phyloP scores from a whole-genome alignment of 2,329 filamentous ascomycete species.

The Penicillium vulpinum region DNA sequence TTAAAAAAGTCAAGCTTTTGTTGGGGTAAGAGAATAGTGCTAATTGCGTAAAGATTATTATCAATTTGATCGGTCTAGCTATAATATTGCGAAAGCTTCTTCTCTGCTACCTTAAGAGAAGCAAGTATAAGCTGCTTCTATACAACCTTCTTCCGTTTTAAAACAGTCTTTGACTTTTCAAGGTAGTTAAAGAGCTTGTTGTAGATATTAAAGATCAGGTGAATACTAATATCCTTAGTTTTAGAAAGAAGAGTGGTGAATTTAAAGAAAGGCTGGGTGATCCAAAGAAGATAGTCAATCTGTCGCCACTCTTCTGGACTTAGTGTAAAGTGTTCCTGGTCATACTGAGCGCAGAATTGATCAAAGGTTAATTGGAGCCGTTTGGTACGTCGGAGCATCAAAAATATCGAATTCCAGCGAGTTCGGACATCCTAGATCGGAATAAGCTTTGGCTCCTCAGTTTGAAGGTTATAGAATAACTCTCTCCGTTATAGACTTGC shows the following conservation, averaged over 20 bases:
- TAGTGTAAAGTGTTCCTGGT: background rate
- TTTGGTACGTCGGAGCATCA: background rate
- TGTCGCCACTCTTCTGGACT: background rate
- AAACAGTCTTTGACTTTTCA: slow-evolving; percentile 5
- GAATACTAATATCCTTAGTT: background rate
- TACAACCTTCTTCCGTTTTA: slow-evolving; percentile 9
- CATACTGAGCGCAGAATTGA: background rate
- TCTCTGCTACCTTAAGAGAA: slow-evolving; percentile 7
- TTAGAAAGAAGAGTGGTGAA: background rate
- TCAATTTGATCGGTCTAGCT: slow-evolving; percentile 1
- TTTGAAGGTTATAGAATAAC: background rate
- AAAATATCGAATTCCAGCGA: background rate
- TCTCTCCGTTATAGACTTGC: background rate
- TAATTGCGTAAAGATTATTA: background rate
- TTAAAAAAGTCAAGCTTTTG: slow-evolving; percentile 15
- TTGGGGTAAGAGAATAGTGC: slow-evolving; percentile 10
- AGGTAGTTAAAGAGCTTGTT: slow-evolving; percentile 17
- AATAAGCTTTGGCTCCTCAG: background rate
- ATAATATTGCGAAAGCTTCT: slow-evolving; percentile 14
- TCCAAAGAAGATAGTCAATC: background rate
- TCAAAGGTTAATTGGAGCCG: background rate
- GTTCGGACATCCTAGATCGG: background rate
- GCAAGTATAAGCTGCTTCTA: slow-evolving; percentile 14
- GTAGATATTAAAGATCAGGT: slow-evolving; percentile 4
- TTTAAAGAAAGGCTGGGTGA: background rate